Evolutionary conservation across 129 eudicot species (phyloP), one percentile per base, ranked within the genome.

Genomic region (Calendula officinalis): DNA sequence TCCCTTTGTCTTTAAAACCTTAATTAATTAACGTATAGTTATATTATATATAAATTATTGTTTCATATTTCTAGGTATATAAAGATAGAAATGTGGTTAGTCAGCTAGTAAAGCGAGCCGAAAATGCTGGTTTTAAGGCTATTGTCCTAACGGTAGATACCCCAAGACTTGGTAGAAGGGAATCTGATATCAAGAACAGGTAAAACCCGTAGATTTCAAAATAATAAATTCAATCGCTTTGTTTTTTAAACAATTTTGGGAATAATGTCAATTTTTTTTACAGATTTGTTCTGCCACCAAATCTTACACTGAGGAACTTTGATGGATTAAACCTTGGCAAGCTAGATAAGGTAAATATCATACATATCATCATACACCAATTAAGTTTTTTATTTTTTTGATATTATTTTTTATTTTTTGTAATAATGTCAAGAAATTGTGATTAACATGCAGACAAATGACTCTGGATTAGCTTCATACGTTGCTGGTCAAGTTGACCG

Each of bases 141-240:
- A 88, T 92, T 60, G 96, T 77, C 50, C 95, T 92, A 58, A 92
- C 98, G 5, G 96, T 88, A 35, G 98, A 92, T 76, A 88, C 98
- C 56, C 96, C 96, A 48, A 81, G 96, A 69, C 84, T 92, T 40
- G 98, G 96, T 8, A 81, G 98, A 69, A 81, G 98, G 75, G 98
- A 92, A 70, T 86, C 95, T 64, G 98, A 92, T 72, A 88, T 92
- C 41, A 92, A 92, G 60, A 92, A 92, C 89, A 88, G 98, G 98
- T 85, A 38, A 56, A 62, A n/a, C 1, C 30, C 62, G 0, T 37
- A 63, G 12, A 45, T 7, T 60, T 36, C 7, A 60, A 69, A 69
- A n/a, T 40, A 55, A 56, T 62, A 16, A 4, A 10, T 40, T 52
- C 14, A 69, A 10, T 30, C 11, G 0, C 32, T 65, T 37, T 27